Conservation (phyloP, 2,329 filamentous ascomycete genomes). For the Capronia coronata region DNA sequence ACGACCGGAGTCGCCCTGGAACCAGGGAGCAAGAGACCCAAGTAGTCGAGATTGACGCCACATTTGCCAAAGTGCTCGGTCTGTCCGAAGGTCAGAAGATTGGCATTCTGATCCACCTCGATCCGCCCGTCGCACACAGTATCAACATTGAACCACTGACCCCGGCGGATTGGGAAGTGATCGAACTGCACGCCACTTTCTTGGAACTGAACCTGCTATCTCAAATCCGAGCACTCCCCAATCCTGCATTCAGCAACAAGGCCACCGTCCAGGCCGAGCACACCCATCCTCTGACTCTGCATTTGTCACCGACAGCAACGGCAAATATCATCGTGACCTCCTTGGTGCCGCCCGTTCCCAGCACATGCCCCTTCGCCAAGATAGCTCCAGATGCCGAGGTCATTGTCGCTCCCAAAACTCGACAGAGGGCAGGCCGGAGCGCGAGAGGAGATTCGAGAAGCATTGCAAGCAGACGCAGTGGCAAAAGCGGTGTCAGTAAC, state of each 20-base stretch:
- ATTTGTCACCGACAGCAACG: conserved; percentile 90
- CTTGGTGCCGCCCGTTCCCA: conserved; percentile 65
- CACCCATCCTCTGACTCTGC: conserved; percentile 77
- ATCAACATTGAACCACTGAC: conserved; percentile 96
- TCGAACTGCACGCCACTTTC: conserved; percentile 93
- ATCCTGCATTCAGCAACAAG: conserved; percentile 60
- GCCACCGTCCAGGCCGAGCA: conserved; percentile 44
- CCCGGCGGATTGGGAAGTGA: conserved; percentile 94
- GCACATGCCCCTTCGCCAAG: conserved; percentile 74
- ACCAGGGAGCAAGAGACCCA: conserved; percentile 73
- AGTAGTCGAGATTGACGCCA: conserved; percentile 79
- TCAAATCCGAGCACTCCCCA: conserved; percentile 88
- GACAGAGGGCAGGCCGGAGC: conserved; percentile 60
- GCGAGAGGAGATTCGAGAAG: conserved; percentile 68
- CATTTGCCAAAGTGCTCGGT: conserved; percentile 69
- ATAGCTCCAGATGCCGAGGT: conserved; percentile 92
- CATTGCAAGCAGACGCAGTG: conserved; percentile 71
- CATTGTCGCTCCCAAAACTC: conserved; percentile 89
- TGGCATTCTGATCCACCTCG: conserved; percentile 66
- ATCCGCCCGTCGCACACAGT: conserved; percentile 85
- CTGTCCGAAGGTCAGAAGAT: conserved; percentile 74
- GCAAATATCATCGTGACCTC: conserved; percentile 84
- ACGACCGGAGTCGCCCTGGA: conserved; percentile 36
- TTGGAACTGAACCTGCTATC: conserved; percentile 87
- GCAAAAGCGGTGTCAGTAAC: conserved; percentile 66